A percentile compares a stretch with the other conserved stretches of the same genome.
These are phyloP conservation scores for Colletotrichum orbiculare DNA, from an alignment of 2,329 filamentous ascomycete genomes.

Conservation along the genomic window DNA sequence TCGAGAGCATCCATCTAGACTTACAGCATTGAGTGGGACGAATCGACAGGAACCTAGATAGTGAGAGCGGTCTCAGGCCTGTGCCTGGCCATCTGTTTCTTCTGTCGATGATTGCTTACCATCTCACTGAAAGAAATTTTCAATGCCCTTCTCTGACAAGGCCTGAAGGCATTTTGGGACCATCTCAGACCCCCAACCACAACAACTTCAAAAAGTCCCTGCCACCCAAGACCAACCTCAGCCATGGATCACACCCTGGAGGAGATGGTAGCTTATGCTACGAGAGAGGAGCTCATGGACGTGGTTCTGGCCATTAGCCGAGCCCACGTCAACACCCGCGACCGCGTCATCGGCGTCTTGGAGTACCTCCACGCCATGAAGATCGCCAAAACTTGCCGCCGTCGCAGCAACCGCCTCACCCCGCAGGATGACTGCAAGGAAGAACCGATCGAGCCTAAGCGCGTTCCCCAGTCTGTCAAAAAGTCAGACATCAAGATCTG, in stretches of 20 bases:
- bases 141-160: background rate
- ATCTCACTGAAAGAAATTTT: too few species aligned
- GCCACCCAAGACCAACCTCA: background rate
- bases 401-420: slow-evolving; percentile 8
- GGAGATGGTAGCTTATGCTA: background rate
- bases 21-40: too few species aligned
- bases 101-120: too few species aligned
- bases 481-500: slow-evolving; percentile 14
- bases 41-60: too few species aligned
- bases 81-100: too few species aligned
- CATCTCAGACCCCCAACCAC: too few species aligned
- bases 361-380: slow-evolving; percentile 11
- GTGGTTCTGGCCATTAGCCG: slow-evolving; percentile 8
- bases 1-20: too few species aligned
- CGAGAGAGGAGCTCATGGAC: slow-evolving; percentile 23
- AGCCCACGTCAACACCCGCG: slow-evolving; percentile 13
- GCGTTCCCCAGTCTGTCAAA: too few species aligned
- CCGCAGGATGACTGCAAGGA: slow-evolving; percentile 16
- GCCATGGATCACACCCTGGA: background rate
- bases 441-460: too few species aligned
- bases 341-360: slow-evolving; percentile 10
- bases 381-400: background rate
- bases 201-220: background rate
- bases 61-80: too few species aligned
- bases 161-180: too few species aligned